phyloP scores from a whole-genome alignment of 1,284 basidiomycete species.

The Boletus semigastroideus region DNA sequence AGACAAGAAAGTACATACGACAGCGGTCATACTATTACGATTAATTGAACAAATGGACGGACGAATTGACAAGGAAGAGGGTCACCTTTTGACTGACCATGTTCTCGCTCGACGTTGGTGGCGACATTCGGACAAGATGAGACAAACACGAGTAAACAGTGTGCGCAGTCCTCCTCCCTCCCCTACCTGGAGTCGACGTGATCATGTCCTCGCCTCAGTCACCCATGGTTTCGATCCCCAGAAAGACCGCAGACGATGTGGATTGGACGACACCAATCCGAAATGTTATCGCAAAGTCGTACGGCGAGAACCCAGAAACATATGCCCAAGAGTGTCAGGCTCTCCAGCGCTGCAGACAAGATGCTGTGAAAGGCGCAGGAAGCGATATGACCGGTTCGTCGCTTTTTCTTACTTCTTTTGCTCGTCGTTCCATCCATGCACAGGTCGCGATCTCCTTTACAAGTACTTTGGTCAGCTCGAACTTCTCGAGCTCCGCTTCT shows the following conservation, averaged over 20 bases:
- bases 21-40: constrained; percentile 83
- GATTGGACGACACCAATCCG: constrained; percentile 92
- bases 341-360: constrained; percentile 89
- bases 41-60: constrained; percentile 7
- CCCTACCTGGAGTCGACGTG: neutral
- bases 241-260: constrained; percentile 79
- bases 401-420: neutral
- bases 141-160: constrained; percentile 30
- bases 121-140: constrained; percentile 40
- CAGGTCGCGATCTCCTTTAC: constrained; percentile 91
- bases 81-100: constrained; percentile 80
- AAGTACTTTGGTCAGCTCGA: constrained; percentile 99
- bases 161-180: constrained; percentile 5
- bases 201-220: constrained; percentile 70
- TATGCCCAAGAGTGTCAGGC: constrained; percentile 83
- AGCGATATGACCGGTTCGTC: constrained; percentile 85
- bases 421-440: constrained; percentile 6
- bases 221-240: constrained; percentile 81
- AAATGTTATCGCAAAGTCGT: constrained; percentile 85
- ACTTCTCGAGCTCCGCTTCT: constrained; percentile 93
- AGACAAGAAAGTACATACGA: constrained; percentile 53
- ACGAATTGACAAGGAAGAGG: neutral
- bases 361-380: constrained; percentile 92
- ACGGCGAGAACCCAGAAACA: constrained; percentile 89
- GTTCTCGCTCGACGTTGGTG: constrained; percentile 76